Conservation (phyloP, 2,329 filamentous ascomycete genomes). For the Fusarium annulatum region DNA sequence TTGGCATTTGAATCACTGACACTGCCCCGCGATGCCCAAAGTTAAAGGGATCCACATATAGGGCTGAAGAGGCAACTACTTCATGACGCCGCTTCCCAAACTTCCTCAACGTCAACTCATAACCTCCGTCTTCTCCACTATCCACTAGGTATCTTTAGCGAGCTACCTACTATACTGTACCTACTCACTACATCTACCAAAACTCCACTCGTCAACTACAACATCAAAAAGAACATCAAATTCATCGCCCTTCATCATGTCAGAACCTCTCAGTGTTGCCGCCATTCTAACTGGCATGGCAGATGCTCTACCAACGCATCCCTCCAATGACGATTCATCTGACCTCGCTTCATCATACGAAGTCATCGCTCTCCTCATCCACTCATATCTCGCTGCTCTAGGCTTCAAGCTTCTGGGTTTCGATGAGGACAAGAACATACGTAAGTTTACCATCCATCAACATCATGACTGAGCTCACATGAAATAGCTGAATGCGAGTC, state of each 20-base stretch:
- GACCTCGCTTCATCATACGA: conserved; percentile 80
- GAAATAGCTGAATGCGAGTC: conserved; percentile 59
- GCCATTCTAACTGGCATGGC: conserved; percentile 67
- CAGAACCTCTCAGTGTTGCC: conserved; percentile 43
- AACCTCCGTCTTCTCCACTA: conserved; percentile 13
- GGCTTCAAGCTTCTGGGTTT: conserved; percentile 86
- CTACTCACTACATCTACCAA: not conserved
- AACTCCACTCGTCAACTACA: not conserved
- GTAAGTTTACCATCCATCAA: conserved; percentile 56
- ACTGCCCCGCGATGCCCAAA: conserved; percentile 25
- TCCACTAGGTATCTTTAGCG: not conserved
- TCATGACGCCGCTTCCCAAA: conserved; percentile 39
- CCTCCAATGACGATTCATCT: conserved; percentile 64
- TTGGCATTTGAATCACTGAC: not conserved
- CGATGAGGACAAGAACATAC: conserved; percentile 81
- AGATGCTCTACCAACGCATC: conserved; percentile 67
- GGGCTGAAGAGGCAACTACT: conserved; percentile 45
- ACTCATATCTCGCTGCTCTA: conserved; percentile 83
- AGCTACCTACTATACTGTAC: not conserved
- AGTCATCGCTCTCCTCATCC: conserved; percentile 83
- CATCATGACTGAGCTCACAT: conserved; percentile 11
- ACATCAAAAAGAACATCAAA: not conserved
- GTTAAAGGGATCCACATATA: conserved; percentile 40
- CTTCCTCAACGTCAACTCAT: not conserved
- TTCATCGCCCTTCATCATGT: conserved; percentile 32